phyloP scores from a whole-genome alignment of 1,284 basidiomycete genomes.

The Malassezia pachydermatis region DNA sequence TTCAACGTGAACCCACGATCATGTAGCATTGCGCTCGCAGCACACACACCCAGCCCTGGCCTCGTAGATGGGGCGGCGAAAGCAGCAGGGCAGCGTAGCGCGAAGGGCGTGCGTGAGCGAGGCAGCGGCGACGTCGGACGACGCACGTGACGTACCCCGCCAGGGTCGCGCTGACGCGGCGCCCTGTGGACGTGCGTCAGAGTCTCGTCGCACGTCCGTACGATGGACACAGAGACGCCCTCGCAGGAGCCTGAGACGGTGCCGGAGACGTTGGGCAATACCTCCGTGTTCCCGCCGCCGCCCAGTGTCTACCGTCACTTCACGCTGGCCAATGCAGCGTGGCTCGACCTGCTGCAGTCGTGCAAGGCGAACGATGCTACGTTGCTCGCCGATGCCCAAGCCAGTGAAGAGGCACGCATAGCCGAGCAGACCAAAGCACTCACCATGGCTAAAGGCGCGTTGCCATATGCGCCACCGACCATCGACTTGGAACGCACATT shows the following conservation, averaged over 20 bases:
- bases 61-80: too few species aligned
- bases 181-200: too few species aligned
- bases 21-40: slow-evolving; percentile 13
- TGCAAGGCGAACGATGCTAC: not conserved
- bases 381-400: not conserved
- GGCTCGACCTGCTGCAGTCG: slow-evolving; percentile 21
- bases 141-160: not conserved
- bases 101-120: not conserved
- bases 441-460: not conserved
- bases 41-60: too few species aligned
- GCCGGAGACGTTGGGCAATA: slow-evolving; percentile 18
- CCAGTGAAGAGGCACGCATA: not conserved
- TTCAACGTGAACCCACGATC: slow-evolving; percentile 41
- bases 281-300: slow-evolving; percentile 37
- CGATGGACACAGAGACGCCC: not conserved
- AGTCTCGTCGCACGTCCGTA: too few species aligned
- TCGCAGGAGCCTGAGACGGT: slow-evolving; percentile 2
- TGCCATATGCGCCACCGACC: slow-evolving; percentile 17
- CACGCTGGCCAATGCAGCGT: slow-evolving; percentile 27
- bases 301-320: slow-evolving; percentile 30
- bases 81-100: too few species aligned
- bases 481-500: slow-evolving; percentile 30
- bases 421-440: not conserved
- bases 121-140: not conserved
- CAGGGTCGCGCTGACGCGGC: too few species aligned